phyloP scores from a whole-genome alignment of 352 stramenopile genomes.

The Phytopythium kandeliae region DNA sequence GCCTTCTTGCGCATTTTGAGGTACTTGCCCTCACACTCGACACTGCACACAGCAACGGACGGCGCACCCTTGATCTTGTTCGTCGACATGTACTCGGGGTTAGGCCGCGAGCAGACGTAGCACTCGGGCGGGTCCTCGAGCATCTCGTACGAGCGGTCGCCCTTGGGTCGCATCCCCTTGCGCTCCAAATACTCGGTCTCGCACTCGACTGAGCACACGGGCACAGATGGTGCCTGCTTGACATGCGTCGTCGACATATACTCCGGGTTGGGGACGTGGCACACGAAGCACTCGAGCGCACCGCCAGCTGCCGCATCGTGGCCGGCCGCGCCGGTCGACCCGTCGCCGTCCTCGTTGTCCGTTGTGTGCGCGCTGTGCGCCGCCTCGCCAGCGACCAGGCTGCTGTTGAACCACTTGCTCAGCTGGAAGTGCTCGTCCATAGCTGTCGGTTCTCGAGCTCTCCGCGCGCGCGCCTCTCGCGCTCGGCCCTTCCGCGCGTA shows the following conservation, averaged over 20 bases:
- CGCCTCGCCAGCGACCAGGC: slow-evolving; percentile 7
- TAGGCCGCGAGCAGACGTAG: slow-evolving; percentile 52
- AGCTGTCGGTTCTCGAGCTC: slow-evolving; percentile 9
- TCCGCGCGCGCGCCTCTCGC: background rate
- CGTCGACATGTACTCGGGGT: slow-evolving; percentile 62
- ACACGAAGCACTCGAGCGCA: slow-evolving; percentile 48
- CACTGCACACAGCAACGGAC: slow-evolving; percentile 57
- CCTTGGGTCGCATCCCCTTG: slow-evolving; percentile 39
- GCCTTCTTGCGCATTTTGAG: slow-evolving; percentile 29
- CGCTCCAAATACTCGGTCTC: slow-evolving; percentile 49
- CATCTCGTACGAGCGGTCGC: slow-evolving; percentile 9
- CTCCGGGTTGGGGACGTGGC: slow-evolving; percentile 47
- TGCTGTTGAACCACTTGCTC: slow-evolving; percentile 77
- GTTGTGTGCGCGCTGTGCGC: slow-evolving; percentile 24
- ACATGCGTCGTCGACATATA: slow-evolving; percentile 60
- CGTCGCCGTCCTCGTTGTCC: slow-evolving; percentile 37
- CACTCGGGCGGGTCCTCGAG: slow-evolving; percentile 22
- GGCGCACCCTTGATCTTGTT: slow-evolving; percentile 42
- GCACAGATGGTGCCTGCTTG: slow-evolving; percentile 47
- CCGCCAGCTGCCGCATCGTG: slow-evolving; percentile 14
- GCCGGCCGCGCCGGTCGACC: background rate
- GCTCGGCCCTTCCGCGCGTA: background rate
- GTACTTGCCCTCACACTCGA: slow-evolving; percentile 60
- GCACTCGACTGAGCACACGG: slow-evolving; percentile 50
- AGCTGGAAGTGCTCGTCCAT: slow-evolving; percentile 67